phyloP scores from a whole-genome alignment of 2,329 filamentous ascomycete genomes.

The Ophiocordyceps polyrhachis-furcata region DNA sequence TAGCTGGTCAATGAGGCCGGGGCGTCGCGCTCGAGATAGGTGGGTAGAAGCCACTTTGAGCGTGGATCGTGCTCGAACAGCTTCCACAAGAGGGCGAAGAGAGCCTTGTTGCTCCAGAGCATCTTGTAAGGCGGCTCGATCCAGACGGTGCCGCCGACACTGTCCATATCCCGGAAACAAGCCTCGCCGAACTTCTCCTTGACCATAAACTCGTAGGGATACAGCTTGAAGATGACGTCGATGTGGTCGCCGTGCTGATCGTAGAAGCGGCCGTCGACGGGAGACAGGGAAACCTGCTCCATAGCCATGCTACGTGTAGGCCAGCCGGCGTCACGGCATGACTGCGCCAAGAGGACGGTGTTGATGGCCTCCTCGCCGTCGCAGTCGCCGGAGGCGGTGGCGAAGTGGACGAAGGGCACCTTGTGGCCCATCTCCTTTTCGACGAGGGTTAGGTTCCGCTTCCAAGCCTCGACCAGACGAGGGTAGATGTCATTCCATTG shows the following conservation, averaged over 20 bases:
- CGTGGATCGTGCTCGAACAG: slow-evolving; percentile 2
- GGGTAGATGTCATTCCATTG: slow-evolving; percentile 1
- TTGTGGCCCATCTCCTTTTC: background rate
- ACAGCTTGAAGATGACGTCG: slow-evolving; percentile 2
- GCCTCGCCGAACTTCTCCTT: background rate
- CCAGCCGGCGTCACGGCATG: slow-evolving; percentile 2
- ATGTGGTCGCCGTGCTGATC: slow-evolving; percentile 1
- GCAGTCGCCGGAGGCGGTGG: background rate
- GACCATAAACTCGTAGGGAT: slow-evolving; percentile 1
- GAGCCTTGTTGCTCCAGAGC: slow-evolving; percentile 2
- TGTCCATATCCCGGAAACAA: slow-evolving; percentile 1
- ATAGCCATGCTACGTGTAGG: background rate
- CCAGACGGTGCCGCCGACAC: slow-evolving; percentile 1
- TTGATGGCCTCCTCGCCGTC: slow-evolving; percentile 1
- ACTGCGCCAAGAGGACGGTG: background rate
- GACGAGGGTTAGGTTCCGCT: background rate
- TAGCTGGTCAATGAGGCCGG: background rate
- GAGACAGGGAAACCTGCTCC: background rate
- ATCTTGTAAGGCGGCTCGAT: slow-evolving; percentile 3
- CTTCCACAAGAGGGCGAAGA: slow-evolving; percentile 1
- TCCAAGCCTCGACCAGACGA: background rate
- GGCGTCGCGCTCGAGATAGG: slow-evolving; percentile 1
- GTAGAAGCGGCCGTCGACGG: slow-evolving; percentile 1
- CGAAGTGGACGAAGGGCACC: slow-evolving; percentile 1
- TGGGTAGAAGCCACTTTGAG: slow-evolving; percentile 1